Conservation (phyloP, 2,329 filamentous ascomycete genomes). For the Exophiala oligosperma region DNA sequence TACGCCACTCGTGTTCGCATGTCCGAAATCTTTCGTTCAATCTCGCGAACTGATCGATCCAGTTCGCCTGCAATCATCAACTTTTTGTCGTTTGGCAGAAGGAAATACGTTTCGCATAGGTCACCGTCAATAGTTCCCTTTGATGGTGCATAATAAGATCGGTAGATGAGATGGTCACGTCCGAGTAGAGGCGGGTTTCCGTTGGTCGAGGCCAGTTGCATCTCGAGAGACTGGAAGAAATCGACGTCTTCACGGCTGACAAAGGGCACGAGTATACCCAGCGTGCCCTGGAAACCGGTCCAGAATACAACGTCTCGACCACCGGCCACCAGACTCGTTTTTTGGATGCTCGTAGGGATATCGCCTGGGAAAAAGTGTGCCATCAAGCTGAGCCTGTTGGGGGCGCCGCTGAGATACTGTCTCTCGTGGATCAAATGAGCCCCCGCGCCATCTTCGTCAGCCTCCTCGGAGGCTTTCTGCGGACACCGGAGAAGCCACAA, state of each 20-base stretch:
- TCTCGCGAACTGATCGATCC: slow-evolving; percentile 85
- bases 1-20: slow-evolving; percentile 60
- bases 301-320: slow-evolving; percentile 90
- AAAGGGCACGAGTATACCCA: slow-evolving; percentile 92
- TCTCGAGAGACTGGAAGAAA: slow-evolving; percentile 94
- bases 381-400: slow-evolving; percentile 80
- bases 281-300: slow-evolving; percentile 90
- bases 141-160: slow-evolving; percentile 92
- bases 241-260: slow-evolving; percentile 89
- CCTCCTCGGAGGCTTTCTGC: slow-evolving; percentile 79
- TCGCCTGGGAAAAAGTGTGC: slow-evolving; percentile 90
- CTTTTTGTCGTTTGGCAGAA: slow-evolving; percentile 85
- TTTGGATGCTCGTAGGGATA: slow-evolving; percentile 85
- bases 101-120: slow-evolving; percentile 85
- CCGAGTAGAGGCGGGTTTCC: slow-evolving; percentile 88
- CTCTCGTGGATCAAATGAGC: slow-evolving; percentile 89
- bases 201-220: slow-evolving; percentile 67
- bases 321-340: slow-evolving; percentile 85
- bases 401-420: slow-evolving; percentile 83
- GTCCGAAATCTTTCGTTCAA: slow-evolving; percentile 90
- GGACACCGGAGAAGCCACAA: slow-evolving; percentile 90
- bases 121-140: slow-evolving; percentile 98
- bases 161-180: slow-evolving; percentile 91
- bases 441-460: slow-evolving; percentile 88
- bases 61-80: slow-evolving; percentile 91